phyloP scores from a whole-genome alignment of 805 yeast genomes.

The Jamesozyma gamospora region DNA sequence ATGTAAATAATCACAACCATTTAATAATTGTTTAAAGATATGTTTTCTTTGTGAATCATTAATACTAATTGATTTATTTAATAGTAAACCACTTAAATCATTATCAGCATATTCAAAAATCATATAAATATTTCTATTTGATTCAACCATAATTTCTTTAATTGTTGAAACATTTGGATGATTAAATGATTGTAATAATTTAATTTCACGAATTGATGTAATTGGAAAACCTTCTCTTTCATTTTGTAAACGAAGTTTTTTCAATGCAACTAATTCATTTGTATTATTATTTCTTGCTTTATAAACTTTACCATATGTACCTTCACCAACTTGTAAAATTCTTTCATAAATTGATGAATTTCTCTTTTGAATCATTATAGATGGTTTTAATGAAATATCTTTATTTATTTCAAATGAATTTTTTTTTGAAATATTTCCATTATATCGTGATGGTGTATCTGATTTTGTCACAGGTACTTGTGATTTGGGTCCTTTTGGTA shows the following conservation, averaged over 20 bases:
- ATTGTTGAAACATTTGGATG: slow-evolving; percentile 77
- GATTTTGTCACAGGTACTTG: background rate
- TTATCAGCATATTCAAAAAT: slow-evolving; percentile 89
- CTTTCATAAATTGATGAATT: slow-evolving; percentile 43
- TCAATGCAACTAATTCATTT: slow-evolving; percentile 70
- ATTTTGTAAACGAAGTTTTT: slow-evolving; percentile 69
- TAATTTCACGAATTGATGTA: slow-evolving; percentile 87
- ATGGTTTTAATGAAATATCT: background rate
- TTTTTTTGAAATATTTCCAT: background rate
- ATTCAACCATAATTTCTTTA: slow-evolving; percentile 81
- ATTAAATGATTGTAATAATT: slow-evolving; percentile 63
- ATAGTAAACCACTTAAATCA: slow-evolving; percentile 78
- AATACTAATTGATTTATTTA: slow-evolving; percentile 60
- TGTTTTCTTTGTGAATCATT: slow-evolving; percentile 57
- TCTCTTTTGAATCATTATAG: slow-evolving; percentile 9
- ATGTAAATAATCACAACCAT: slow-evolving; percentile 64
- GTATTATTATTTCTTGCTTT: slow-evolving; percentile 61
- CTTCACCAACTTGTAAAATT: slow-evolving; percentile 92
- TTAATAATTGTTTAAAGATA: slow-evolving; percentile 53
- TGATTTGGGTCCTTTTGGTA: slow-evolving; percentile 22
- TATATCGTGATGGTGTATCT: slow-evolving; percentile 4
- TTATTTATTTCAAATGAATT: background rate
- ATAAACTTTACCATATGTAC: slow-evolving; percentile 69
- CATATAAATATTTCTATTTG: slow-evolving; percentile 59
- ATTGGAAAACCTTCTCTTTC: slow-evolving; percentile 95